Evolutionary conservation across 2,329 filamentous ascomycete species (phyloP).

Genomic region (Fusarium neocosmosporiellum): DNA sequence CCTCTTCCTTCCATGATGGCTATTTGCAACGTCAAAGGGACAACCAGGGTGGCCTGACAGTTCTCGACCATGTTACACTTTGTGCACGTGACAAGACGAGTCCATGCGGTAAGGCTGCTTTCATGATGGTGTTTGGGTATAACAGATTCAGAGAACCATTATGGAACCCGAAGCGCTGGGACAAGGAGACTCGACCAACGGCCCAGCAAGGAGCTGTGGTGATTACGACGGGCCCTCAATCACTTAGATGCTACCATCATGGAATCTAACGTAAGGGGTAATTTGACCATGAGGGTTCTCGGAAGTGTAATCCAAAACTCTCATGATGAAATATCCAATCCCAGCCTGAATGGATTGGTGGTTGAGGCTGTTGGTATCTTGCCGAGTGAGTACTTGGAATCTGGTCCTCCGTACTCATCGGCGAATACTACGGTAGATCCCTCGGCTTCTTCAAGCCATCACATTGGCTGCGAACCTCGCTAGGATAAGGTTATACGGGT

Average conservation of each 20-base stretch:
- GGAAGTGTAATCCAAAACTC: background rate
- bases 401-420: background rate
- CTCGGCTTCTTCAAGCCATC: background rate
- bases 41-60: background rate
- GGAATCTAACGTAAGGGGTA: background rate
- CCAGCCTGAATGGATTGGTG: background rate
- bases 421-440: background rate
- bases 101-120: background rate
- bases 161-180: background rate
- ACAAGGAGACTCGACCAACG: background rate
- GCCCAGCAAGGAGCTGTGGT: background rate
- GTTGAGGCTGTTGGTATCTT: background rate
- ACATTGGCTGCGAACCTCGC: background rate
- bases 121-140: background rate
- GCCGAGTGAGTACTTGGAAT: background rate
- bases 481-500: background rate
- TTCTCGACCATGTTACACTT: background rate
- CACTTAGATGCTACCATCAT: background rate
- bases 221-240: background rate
- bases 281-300: background rate
- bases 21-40: background rate
- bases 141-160: background rate
- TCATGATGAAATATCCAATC: background rate
- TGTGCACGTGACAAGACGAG: background rate
- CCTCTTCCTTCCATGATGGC: background rate